Evolutionary conservation across 345 rosid species (phyloP).

Genomic region (Zanthoxylum bungeanum): DNA sequence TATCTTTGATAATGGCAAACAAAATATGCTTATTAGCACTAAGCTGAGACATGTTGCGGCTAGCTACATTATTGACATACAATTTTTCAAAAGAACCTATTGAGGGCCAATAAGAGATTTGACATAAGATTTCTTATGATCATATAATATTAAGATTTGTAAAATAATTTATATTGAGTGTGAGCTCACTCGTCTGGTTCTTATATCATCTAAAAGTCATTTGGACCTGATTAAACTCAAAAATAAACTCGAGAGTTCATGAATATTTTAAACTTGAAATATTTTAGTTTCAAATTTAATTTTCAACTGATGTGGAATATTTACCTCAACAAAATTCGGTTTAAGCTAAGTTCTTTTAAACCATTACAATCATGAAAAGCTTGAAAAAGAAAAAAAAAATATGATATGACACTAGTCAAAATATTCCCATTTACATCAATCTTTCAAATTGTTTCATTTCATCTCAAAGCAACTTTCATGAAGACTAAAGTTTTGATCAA

Average conservation of each 20-base stretch:
- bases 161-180: too few relatives aligned
- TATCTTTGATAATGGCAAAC: constrained; percentile 4
- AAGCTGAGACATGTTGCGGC: constrained; percentile 17
- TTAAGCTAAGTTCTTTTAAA: background rate
- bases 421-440: constrained; percentile 9
- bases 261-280: too few relatives aligned
- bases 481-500: background rate
- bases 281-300: too few relatives aligned
- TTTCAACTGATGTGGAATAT: too few relatives aligned
- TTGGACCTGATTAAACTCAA: too few relatives aligned
- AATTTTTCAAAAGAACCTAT: background rate
- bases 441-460: constrained; percentile 1
- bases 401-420: constrained; percentile 3
- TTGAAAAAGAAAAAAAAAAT: background rate
- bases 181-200: too few relatives aligned
- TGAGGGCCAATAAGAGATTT: background rate
- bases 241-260: too few relatives aligned
- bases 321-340: too few relatives aligned
- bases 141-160: background rate
- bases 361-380: background rate
- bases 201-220: too few relatives aligned
- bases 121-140: background rate
- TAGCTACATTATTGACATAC: background rate
- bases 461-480: background rate
- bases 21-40: background rate